Evolutionary conservation across 2,329 filamentous ascomycete genomes (phyloP).

Genomic region (Pseudocercospora eumusae): DNA sequence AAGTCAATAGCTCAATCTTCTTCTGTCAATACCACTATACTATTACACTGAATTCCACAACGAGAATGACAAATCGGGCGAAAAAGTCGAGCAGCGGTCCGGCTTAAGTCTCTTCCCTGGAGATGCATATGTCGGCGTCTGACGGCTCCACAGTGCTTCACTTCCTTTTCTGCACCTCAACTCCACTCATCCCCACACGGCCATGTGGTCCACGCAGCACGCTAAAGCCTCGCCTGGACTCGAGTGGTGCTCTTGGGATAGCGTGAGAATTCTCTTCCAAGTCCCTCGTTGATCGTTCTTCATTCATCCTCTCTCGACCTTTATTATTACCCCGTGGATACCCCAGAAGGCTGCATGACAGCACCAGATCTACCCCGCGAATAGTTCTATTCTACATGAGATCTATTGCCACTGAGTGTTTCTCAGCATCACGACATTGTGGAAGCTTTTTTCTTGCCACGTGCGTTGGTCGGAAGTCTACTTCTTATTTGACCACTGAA

Average conservation of each 20-base stretch:
- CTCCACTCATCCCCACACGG: conserved; percentile 4
- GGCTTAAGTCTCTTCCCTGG: conserved; percentile 9
- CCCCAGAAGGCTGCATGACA: conserved; percentile 9
- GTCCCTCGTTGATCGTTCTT: no score
- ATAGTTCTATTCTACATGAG: no score
- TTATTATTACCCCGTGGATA: conserved; percentile 8
- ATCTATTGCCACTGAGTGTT: not conserved
- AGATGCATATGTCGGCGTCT: conserved; percentile 10
- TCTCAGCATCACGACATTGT: not conserved
- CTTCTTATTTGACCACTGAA: not conserved
- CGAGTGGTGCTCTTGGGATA: conserved; percentile 4
- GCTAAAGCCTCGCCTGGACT: conserved; percentile 7
- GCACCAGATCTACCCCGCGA: conserved; percentile 3
- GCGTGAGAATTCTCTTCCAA: conserved; percentile 29
- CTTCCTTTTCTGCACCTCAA: conserved; percentile 4
- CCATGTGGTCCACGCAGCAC: conserved; percentile 12
- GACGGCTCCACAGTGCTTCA: conserved; percentile 10
- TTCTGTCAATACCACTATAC: not conserved
- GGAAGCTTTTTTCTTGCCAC: conserved; percentile 6
- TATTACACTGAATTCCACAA: not conserved
- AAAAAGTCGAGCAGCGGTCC: not conserved
- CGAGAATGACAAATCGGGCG: not conserved
- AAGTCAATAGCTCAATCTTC: conserved; percentile 1
- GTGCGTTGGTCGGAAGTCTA: conserved; percentile 13
- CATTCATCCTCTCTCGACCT: conserved; percentile 21